phyloP scores from a whole-genome alignment of 176 grass and related monocot species.

The Aegilops speltoides region DNA sequence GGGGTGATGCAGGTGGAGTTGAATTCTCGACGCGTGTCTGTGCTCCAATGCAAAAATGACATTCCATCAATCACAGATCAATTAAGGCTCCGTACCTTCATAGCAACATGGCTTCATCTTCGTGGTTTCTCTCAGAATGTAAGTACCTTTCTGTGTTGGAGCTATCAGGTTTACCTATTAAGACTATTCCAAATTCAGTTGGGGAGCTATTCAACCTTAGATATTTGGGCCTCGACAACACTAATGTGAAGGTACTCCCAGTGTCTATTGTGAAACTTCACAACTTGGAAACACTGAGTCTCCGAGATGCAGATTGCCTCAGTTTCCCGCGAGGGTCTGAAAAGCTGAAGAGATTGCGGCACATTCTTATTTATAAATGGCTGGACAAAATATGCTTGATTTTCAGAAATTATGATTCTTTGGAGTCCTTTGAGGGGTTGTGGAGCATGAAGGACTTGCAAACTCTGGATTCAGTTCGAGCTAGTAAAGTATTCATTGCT shows the following conservation, averaged over 20 bases:
- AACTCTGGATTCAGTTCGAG: too few relatives aligned
- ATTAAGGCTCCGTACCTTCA: slow-evolving; percentile 30
- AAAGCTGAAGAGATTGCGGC: slow-evolving; percentile 25
- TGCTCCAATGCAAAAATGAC: background rate
- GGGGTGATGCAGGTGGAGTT: background rate
- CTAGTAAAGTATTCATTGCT: too few relatives aligned
- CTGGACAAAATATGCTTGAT: background rate
- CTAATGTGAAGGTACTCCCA: slow-evolving; percentile 49
- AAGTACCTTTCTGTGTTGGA: slow-evolving; percentile 46
- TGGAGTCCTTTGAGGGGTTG: background rate
- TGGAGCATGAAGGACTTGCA: slow-evolving; percentile 13
- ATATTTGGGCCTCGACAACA: slow-evolving; percentile 36
- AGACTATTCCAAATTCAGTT: slow-evolving; percentile 30
- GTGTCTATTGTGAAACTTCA: slow-evolving; percentile 33
- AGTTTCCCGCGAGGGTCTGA: background rate
- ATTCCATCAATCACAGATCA: background rate
- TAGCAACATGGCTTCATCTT: background rate
- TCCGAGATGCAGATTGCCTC: background rate
- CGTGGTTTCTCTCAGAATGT: background rate
- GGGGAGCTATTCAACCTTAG: slow-evolving; percentile 53
- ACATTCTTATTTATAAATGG: slow-evolving; percentile 13
- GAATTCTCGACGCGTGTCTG: slow-evolving; percentile 16
- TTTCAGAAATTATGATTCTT: background rate
- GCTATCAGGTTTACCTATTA: slow-evolving; percentile 17
- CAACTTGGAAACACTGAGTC: slow-evolving; percentile 50